Base-by-base conservation (phyloP, 2,329 filamentous ascomycete genomes). In the Chaetothyriales sp. region DNA sequence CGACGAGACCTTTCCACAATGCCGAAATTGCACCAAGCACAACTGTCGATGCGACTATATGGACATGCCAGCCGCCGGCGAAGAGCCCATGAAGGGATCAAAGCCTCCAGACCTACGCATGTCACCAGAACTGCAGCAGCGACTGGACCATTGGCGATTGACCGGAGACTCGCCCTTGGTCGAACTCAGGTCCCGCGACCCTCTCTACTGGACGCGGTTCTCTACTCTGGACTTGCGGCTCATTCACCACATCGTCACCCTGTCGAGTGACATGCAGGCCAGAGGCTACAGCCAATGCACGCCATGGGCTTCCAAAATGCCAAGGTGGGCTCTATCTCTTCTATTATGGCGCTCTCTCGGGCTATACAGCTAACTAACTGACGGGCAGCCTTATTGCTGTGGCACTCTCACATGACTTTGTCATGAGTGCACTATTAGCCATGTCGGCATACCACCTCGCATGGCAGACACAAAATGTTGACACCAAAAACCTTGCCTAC, bases 41-140 rank as follows among this genome's bases (percentile, higher is more conserved):
- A 95, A 95, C 72, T 92, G 93, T 62, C 85, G 89, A 63, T 98
- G 92, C 70, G 92, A 95, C 61, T 98, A 96, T 73, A 93, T 95
- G 76, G 89, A 96, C 65, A 81, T 82, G 63, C 79, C 84, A 47
- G 74, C 79, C 45, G 75, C 82, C 54, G 69, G 70, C 47, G 75
- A 77, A 57, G 75, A 75, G 56, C 71, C 69, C 51, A 65, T 70
- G 49, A 68, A 67, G 53, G 69, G 73, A 55, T 72, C 73, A 45
- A 73, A 75, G 55, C 70, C 74, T 54, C 72, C 77, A 18, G 74
- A 80, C 59, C 77, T 96, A 49, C 79, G 92, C 65, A 93, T 89
- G 81, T 89, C 84, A 43, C 83, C 86, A 15, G 83, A 90, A 61
- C 85, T 92, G 58, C 86, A 95, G 69, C 77, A 78, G 48, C 80